These are phyloP conservation scores for Aureobasidium namibiae DNA, from an alignment of 2,329 filamentous ascomycete genomes.

Conservation along the genomic window DNA sequence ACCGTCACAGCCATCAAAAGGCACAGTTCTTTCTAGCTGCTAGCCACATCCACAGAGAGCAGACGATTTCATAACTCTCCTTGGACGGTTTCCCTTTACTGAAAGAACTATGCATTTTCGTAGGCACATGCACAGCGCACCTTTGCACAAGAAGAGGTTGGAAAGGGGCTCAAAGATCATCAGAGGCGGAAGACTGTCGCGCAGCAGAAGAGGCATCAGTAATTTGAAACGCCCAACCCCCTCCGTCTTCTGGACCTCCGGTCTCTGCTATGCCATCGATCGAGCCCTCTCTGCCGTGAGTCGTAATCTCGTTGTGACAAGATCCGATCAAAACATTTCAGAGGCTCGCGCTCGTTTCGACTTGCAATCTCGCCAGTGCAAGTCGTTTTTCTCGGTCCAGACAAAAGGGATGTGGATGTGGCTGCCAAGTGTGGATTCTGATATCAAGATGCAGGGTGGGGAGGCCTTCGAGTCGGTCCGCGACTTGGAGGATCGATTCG, in stretches of 20 bases:
- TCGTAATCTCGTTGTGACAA: background rate
- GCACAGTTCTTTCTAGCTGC: no score
- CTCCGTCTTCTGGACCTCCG: background rate
- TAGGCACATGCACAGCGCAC: no score
- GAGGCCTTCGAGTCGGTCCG: background rate
- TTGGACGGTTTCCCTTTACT: no score
- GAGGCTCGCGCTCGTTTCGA: background rate
- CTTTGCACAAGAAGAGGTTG: no score
- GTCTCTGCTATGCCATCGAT: background rate
- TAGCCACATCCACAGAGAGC: no score
- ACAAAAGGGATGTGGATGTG: background rate
- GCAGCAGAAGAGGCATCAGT: no score
- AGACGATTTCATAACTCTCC: no score
- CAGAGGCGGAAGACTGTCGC: no score
- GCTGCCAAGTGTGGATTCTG: constrained; percentile 2
- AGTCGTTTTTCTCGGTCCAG: background rate
- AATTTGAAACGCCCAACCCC: background rate
- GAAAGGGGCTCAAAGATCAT: no score
- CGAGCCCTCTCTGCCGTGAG: background rate
- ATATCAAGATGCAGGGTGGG: background rate
- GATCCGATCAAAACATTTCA: background rate
- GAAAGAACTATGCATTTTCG: no score
- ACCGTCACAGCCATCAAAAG: no score
- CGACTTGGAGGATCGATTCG: background rate
- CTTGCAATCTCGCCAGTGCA: background rate